Evolutionary conservation across 2,329 filamentous ascomycete genomes (phyloP), one percentile per base, ranked within the genome.

Genomic region (Xylaria sp.): DNA sequence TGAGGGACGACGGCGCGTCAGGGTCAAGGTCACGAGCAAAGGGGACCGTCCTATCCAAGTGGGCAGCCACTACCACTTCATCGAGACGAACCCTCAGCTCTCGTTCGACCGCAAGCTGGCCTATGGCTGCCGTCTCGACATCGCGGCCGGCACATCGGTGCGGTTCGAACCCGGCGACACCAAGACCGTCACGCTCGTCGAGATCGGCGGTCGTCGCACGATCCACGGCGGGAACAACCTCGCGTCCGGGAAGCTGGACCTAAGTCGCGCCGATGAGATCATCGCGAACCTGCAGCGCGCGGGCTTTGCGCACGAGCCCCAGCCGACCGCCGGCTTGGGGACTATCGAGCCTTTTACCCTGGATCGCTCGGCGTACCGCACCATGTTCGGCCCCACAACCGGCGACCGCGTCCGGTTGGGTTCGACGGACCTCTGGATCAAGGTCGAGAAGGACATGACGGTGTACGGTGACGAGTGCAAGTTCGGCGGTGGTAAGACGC

Each of bases 11-110:
- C 90, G 88, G 80, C 87, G 94, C 69, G 90, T 94, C 71, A 86
- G 82, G 68, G 82, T 98, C 46, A 89, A 85, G 77, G 93, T 98
- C 48, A 94, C 90, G 71, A 97, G 93, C 80, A 92, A 88, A 75
- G 95, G 95, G 6, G 95, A 98, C 80, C 85, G 95, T 38, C 95
- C 95, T 1, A 92, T 97, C 69, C 94, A 97, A 85, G 92, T 94
- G 68, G 95, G 95, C 38, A 97, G 93, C 38, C 95, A 98, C 81
- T 98, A 97, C 80, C 95, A 97, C 81, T 97, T 98, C 79, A 89
- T 97, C 77, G 95, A 98, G 83, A 92, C 90, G n/a, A 98, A 98
- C 80, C 93, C 94, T 0, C 89, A 93, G 79, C 86, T 98, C 59
- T 88, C 92, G 70, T 98, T 98, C 79, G 95, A 98, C 81, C 92